These are phyloP conservation scores for Nicotiana undulata DNA, from an alignment of 257 asterid species.

Conservation along the genomic window DNA sequence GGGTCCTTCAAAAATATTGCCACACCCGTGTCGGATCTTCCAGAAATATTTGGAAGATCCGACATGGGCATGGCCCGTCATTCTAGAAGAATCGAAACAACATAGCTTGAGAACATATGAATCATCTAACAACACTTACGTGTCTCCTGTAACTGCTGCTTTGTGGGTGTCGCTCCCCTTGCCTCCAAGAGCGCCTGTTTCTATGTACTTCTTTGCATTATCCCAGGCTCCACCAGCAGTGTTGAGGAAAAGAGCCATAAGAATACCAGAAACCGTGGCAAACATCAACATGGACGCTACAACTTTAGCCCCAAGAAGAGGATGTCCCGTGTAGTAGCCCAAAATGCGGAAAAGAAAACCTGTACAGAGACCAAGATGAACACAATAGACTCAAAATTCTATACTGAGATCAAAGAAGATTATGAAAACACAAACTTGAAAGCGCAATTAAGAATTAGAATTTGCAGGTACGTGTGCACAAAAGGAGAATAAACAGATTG, in stretches of 20 bases:
- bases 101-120: not conserved
- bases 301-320: slow-evolving; percentile 96
- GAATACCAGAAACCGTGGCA: slow-evolving; percentile 95
- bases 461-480: not conserved
- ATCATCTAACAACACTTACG: slow-evolving; percentile 48
- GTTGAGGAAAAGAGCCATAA: slow-evolving; percentile 98
- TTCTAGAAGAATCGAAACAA: not conserved
- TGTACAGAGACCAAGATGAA: slow-evolving; percentile 14
- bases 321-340: slow-evolving; percentile 90
- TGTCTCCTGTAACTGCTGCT: slow-evolving; percentile 97
- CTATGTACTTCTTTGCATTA: slow-evolving; percentile 96
- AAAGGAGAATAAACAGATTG: not conserved
- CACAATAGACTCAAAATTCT: slow-evolving; percentile 13
- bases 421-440: not conserved
- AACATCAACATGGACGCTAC: slow-evolving; percentile 97
- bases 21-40: not conserved
- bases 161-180: slow-evolving; percentile 97
- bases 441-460: not conserved
- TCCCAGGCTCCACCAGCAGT: slow-evolving; percentile 99
- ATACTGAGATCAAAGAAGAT: not conserved
- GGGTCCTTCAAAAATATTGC: not conserved
- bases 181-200: slow-evolving; percentile 97
- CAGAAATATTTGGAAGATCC: not conserved
- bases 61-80: not conserved
- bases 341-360: slow-evolving; percentile 77